These are phyloP conservation scores for Ambrosia hybrid DNA, from an alignment of 140 eudicot species.

Conservation along the genomic window DNA sequence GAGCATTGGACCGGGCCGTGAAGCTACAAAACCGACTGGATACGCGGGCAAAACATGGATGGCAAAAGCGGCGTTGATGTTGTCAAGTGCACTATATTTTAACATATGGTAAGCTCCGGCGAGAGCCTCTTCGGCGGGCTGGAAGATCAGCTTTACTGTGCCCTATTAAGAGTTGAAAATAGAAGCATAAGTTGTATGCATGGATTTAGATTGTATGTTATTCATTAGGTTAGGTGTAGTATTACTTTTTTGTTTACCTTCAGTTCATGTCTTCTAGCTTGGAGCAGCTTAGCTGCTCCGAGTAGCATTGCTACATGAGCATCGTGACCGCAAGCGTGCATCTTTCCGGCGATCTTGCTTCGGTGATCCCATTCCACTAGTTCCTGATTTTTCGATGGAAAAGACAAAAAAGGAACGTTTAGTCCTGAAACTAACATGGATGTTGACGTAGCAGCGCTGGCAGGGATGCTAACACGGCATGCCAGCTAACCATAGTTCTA, in stretches of 20 bases:
- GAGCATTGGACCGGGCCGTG: slow-evolving; percentile 57
- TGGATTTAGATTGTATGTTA: background rate
- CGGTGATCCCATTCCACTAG: slow-evolving; percentile 77
- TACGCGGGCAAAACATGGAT: slow-evolving; percentile 59
- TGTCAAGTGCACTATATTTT: slow-evolving; percentile 60
- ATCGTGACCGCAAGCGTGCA: slow-evolving; percentile 99
- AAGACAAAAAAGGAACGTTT: too few relatives aligned
- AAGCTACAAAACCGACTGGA: slow-evolving; percentile 51
- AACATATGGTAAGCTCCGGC: slow-evolving; percentile 85
- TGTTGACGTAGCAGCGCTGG: too few relatives aligned
- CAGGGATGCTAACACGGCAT: too few relatives aligned
- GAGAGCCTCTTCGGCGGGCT: slow-evolving; percentile 91
- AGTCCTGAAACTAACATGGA: too few relatives aligned
- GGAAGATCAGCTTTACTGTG: slow-evolving; percentile 84
- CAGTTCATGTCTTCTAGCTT: slow-evolving; percentile 44
- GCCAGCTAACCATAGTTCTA: too few relatives aligned
- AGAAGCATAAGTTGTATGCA: background rate
- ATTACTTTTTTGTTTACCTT: slow-evolving; percentile 46
- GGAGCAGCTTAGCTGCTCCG: slow-evolving; percentile 91
- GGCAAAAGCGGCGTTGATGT: slow-evolving; percentile 68
- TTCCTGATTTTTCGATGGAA: slow-evolving; percentile 40
- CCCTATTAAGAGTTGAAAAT: slow-evolving; percentile 45
- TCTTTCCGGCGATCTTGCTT: slow-evolving; percentile 75
- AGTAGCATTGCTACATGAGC: slow-evolving; percentile 89
- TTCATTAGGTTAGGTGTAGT: slow-evolving; percentile 3